Percentiles rank a stretch among this genome's conserved stretches.
phyloP scores from a whole-genome alignment of 2,329 filamentous ascomycete species.

The Myriangium duriaei region DNA sequence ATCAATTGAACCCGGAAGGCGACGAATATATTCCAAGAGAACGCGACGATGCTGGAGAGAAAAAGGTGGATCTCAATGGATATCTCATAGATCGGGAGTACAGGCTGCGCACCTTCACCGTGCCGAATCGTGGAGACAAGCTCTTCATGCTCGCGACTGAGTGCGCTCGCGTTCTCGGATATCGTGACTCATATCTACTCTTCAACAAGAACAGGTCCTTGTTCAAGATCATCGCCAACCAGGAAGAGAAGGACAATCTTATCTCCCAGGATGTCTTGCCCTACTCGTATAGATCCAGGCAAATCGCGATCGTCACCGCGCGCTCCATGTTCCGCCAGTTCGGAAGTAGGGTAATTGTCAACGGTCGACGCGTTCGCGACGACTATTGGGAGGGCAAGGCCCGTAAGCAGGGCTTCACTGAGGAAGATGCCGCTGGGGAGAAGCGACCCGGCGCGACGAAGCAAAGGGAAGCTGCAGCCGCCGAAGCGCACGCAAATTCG shows the following conservation, averaged over 20 bases:
- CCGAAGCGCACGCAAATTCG: conserved; percentile 45
- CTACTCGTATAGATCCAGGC: conserved; percentile 94
- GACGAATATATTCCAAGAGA: conserved; percentile 95
- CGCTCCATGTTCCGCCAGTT: conserved; percentile 99
- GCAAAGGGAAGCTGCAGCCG: conserved; percentile 67
- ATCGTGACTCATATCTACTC: conserved; percentile 91
- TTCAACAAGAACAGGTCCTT: conserved; percentile 98
- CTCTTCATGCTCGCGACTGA: conserved; percentile 98
- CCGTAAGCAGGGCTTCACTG: conserved; percentile 92
- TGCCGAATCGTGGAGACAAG: conserved; percentile 82
- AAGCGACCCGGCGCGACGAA: conserved; percentile 89
- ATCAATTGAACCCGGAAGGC: conserved; percentile 76
- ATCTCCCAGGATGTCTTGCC: conserved; percentile 91
- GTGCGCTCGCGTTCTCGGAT: conserved; percentile 84
- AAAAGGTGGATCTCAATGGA: conserved; percentile 78
- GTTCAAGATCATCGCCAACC: conserved; percentile 94
- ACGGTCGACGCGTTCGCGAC: conserved; percentile 81
- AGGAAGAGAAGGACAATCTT: conserved; percentile 90
- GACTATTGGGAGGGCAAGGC: conserved; percentile 99
- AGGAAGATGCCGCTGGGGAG: conserved; percentile 89
- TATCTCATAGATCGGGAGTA: conserved; percentile 79
- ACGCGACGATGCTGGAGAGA: conserved; percentile 83
- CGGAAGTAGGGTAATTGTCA: conserved; percentile 81
- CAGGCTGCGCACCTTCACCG: conserved; percentile 83
- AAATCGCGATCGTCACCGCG: conserved; percentile 96